These are phyloP conservation scores for Plasmodium inui DNA, from an alignment of 169 alveolate genomes.

Conservation along the genomic window DNA sequence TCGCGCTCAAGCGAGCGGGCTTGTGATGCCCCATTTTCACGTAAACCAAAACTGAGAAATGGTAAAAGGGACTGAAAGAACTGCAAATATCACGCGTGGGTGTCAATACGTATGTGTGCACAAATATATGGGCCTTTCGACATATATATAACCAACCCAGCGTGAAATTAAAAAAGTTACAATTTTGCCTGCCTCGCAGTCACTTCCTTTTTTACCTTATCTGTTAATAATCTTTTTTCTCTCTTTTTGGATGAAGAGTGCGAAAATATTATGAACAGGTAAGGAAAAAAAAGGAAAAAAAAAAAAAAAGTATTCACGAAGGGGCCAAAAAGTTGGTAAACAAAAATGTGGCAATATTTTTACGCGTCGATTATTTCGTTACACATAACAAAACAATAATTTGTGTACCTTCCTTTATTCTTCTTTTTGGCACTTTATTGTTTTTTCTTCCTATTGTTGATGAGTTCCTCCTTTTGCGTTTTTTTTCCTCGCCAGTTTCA, in stretches of 20 bases:
- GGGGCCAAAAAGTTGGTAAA: background rate
- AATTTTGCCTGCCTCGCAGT: background rate
- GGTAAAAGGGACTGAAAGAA: background rate
- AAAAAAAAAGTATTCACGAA: background rate
- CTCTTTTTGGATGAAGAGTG: background rate
- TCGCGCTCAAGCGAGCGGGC: background rate
- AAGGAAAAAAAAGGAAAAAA: background rate
- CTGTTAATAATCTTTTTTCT: background rate
- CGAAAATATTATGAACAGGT: background rate
- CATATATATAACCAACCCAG: background rate
- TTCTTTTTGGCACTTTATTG: background rate
- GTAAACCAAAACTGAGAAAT: background rate
- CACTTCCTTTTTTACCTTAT: background rate
- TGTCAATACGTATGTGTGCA: background rate
- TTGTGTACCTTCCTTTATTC: background rate
- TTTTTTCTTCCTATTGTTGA: background rate
- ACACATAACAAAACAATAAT: background rate
- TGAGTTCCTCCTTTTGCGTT: background rate
- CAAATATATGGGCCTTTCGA: background rate
- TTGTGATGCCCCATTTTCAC: background rate
- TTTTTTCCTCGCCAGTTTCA: background rate
- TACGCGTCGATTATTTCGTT: background rate
- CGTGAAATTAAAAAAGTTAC: background rate
- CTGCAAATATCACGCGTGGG: background rate
- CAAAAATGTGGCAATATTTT: background rate